Base-by-base conservation (phyloP, 192 early-diverging fungal species). In the Coemansia sp. region DNA sequence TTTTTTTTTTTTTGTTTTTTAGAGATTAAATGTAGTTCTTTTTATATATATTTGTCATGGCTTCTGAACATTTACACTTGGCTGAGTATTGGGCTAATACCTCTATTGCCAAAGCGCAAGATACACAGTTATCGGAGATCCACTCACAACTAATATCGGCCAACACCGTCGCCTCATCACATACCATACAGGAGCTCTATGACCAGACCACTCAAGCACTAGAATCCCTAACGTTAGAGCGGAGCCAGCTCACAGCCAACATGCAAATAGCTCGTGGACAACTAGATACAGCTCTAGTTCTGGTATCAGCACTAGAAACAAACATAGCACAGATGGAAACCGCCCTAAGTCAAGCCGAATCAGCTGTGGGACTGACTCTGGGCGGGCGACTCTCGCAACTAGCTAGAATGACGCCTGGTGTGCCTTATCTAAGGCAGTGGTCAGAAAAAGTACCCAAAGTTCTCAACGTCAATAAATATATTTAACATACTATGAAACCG, bases 391-490 rank as follows among this genome's bases (percentile, higher is more conserved):
- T 80, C 33, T 62, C 70, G 19, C 72, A 79, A 42, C 58, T 80
- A 0, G 64, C 78, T 3, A 57, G 67, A 5, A 11, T 33, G 19
- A 19, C 7, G 0, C 53, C 23, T 1, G 66, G 72, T n/a, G 42
- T 75, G 3, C 78, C 78, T 9, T 80, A 80, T 37, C 47, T 75
- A 1, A 63, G 78, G 11, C 78, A 80, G 33, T 80, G 78, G 78
- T 61, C 66, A 4, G 21, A 50, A 10, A 61, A 59, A 1, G 33
- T 80, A 1, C 77, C 77, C 10, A 33, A 53, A 52, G 50, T 67
- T 14, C 16, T 70, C 43, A 19, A 57, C 19, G 37, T 23, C 2
- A 66, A 17, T 0, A 46, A 75, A 3, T 75, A 68, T 23, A 13
- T 78, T 28, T 35, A 67, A 37, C 6, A 35, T 7, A 35, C 35